These are phyloP conservation scores for Aspergillus arachidicola DNA, from an alignment of 2,329 filamentous ascomycete species.

Conservation along the genomic window DNA sequence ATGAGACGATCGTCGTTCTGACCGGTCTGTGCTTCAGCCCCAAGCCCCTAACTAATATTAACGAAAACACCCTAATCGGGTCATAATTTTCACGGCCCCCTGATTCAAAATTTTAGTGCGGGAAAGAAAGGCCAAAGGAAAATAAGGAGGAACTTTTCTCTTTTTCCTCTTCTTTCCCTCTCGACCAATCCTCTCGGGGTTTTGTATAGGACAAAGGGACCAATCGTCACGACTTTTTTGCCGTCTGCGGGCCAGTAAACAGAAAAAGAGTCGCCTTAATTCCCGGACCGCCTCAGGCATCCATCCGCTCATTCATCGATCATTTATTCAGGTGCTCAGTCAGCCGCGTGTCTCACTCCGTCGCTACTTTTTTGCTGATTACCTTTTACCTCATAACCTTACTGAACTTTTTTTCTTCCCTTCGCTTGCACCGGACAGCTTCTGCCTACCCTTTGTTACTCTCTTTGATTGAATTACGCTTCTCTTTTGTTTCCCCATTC, in stretches of 20 bases:
- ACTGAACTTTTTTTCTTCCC: not conserved
- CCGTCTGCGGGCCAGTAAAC: not conserved
- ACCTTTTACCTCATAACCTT: not conserved
- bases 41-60: conserved; percentile 5
- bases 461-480: not conserved
- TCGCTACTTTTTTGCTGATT: not conserved
- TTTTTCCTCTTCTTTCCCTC: not conserved
- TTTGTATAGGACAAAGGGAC: not conserved
- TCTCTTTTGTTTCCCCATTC: not conserved
- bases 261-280: not conserved
- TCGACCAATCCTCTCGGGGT: not conserved
- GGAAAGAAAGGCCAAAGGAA: not conserved
- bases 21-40: conserved; percentile 1
- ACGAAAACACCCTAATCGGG: conserved; percentile 1
- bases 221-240: not conserved
- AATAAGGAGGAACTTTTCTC: not conserved
- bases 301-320: conserved; percentile 1
- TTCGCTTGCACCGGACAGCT: not conserved
- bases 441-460: not conserved
- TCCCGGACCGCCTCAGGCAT: conserved; percentile 1
- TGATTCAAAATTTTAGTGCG: conserved; percentile 2
- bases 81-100: not conserved
- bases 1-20: not conserved
- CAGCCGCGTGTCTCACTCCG: conserved; percentile 4
- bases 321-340: not conserved